Percentiles rank a stretch among this genome's conserved stretches.
These are phyloP conservation scores for Arabidopsis arenosa DNA, from an alignment of 345 rosid genomes.

Conservation along the genomic window DNA sequence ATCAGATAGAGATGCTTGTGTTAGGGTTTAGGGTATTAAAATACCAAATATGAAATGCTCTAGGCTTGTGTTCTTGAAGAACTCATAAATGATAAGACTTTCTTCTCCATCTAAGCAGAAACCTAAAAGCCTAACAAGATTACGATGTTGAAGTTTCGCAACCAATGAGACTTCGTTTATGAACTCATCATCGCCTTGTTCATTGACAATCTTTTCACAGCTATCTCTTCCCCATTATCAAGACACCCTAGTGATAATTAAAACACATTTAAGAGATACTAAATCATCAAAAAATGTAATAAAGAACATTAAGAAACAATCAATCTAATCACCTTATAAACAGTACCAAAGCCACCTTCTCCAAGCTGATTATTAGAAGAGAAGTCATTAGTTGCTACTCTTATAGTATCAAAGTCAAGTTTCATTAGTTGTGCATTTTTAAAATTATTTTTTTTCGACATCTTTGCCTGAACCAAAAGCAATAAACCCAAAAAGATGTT, in stretches of 20 bases:
- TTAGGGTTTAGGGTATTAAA: not conserved
- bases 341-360: too few relatives aligned
- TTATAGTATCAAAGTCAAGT: slow-evolving; percentile 7
- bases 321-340: too few relatives aligned
- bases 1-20: not conserved
- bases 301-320: too few relatives aligned
- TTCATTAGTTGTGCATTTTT: slow-evolving; percentile 11
- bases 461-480: slow-evolving; percentile 24
- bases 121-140: slow-evolving; percentile 51
- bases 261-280: not conserved
- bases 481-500: not conserved
- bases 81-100: slow-evolving; percentile 52
- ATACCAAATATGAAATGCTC: slow-evolving; percentile 48
- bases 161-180: slow-evolving; percentile 52
- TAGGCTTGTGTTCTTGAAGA: slow-evolving; percentile 52
- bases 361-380: too few relatives aligned
- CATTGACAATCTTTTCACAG: slow-evolving; percentile 57
- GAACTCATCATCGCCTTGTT: slow-evolving; percentile 54
- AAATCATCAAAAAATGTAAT: too few relatives aligned
- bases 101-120: slow-evolving; percentile 48
- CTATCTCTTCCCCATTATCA: slow-evolving; percentile 46
- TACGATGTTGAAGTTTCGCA: slow-evolving; percentile 59
- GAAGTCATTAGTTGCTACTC: too few relatives aligned
- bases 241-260: slow-evolving; percentile 48
- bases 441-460: not conserved